Evolutionary conservation across 257 asterid species (phyloP), one percentile per base, ranked within the genome.

Genomic region (Anisodus acutangulus): DNA sequence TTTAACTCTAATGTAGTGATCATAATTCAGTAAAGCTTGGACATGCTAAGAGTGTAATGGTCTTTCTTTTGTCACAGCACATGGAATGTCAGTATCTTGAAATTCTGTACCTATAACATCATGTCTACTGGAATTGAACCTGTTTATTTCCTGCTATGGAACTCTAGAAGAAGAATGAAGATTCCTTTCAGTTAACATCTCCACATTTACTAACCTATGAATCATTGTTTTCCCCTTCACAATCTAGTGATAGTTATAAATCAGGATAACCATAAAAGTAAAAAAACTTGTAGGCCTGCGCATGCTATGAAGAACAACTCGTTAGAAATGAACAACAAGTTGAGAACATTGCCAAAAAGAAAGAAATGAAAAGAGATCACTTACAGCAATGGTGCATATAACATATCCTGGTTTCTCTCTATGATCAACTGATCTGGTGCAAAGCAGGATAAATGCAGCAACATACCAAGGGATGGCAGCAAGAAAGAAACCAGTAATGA

Each of bases 351-450:
- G 49, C 43, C 12, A 3, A 8, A 43, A 39, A 12, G 45, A 66
- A 67, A 31, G 1, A 47, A 69, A 53, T 58, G 3, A 47, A 22
- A 70, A 83, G 69, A 80, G 78, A 87, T 66, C 39, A 85, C 97
- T 95, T 91, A 95, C 99, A 67, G 97, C 98, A 53, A 95, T 82
- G 9, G 94, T 87, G 85, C 90, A 86, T 85, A 94, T 89, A 58
- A 94, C 86, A n/a, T 92, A 93, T 83, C 97, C 98, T 1, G 99
- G 91, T 87, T 95, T 95, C 90, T 95, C 99, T 57, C 97, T 97
- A 81, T 90, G 95, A 82, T 95, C 98, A 79, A 94, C 37, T 85
- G 49, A 13, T 53, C 90, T 92, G 85, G 95, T 91, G 85, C 92
- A 91, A 37, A 91, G 67, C 54, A 93, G 84, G 86, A 93, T 79